These are phyloP conservation scores for Chlorella sp. DNA, from an alignment of 139 green algal genomes.

Conservation along the genomic window DNA sequence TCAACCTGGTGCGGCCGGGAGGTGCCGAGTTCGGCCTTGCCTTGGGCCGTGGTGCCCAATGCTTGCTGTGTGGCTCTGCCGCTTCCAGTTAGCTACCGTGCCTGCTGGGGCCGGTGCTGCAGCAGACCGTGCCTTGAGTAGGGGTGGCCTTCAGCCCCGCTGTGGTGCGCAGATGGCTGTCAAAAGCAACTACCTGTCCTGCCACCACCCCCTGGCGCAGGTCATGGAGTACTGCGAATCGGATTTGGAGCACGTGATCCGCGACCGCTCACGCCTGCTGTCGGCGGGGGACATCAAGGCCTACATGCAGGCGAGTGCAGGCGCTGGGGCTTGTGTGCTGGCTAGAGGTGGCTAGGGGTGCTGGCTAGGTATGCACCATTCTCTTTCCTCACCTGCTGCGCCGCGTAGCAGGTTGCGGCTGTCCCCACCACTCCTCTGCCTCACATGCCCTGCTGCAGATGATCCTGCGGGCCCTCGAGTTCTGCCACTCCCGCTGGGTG, in stretches of 20 bases:
- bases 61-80: too few relatives aligned
- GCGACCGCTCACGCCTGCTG: slow-evolving; percentile 77
- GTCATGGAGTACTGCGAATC: slow-evolving; percentile 87
- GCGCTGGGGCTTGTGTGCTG: neutral
- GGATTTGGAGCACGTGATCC: slow-evolving; percentile 88
- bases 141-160: neutral
- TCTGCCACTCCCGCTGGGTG: slow-evolving; percentile 82
- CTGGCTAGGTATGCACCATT: too few relatives aligned
- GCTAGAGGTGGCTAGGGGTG: too few relatives aligned
- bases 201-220: slow-evolving; percentile 34
- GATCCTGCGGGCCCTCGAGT: slow-evolving; percentile 67
- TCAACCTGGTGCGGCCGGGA: slow-evolving; percentile 57
- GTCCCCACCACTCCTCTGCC: neutral
- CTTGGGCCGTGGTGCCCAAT: too few relatives aligned
- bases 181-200: too few relatives aligned
- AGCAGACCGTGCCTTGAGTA: neutral
- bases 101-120: neutral
- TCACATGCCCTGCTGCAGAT: slow-evolving; percentile 19
- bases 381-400: too few relatives aligned
- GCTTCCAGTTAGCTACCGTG: too few relatives aligned
- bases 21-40: too few relatives aligned
- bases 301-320: slow-evolving; percentile 72
- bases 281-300: slow-evolving; percentile 81
- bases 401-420: too few relatives aligned
- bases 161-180: too few relatives aligned